Percentiles rank a stretch among this genome's conserved stretches.
These are phyloP conservation scores for Pseudocercospora cruenta DNA, from an alignment of 2,329 filamentous ascomycete species.

Conservation along the genomic window DNA sequence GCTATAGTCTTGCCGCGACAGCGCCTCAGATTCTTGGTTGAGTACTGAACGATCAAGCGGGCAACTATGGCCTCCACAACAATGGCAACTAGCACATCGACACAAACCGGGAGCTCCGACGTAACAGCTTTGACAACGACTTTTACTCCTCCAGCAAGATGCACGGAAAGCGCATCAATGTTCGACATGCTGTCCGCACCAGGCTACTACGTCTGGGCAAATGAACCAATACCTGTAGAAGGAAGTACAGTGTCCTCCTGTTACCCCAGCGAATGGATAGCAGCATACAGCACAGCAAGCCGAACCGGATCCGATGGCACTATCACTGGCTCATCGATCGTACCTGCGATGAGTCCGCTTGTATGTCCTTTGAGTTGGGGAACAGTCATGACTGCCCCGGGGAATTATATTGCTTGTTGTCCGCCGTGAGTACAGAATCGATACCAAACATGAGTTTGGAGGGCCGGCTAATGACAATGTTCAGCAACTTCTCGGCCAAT, in stretches of 20 bases:
- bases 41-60: too few relatives aligned
- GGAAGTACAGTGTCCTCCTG: constrained; percentile 16
- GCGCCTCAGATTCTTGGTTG: neutral
- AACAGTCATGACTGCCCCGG: constrained; percentile 20
- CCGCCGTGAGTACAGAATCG: constrained; percentile 15
- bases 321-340: constrained; percentile 6
- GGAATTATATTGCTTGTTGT: constrained; percentile 26
- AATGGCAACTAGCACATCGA: neutral
- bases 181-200: constrained; percentile 19
- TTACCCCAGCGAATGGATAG: constrained; percentile 20
- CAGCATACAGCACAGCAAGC: constrained; percentile 9
- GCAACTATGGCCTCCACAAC: neutral
- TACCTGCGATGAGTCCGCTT: constrained; percentile 20
- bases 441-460: neutral
- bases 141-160: constrained; percentile 20
- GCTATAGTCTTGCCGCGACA: neutral
- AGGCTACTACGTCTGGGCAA: constrained; percentile 16
- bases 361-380: constrained; percentile 20
- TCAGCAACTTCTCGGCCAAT: constrained; percentile 10
- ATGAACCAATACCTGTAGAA: constrained; percentile 19
- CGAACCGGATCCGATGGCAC: neutral
- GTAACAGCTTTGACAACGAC: constrained; percentile 17
- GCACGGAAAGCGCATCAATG: constrained; percentile 11
- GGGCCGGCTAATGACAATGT: neutral
- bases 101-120: too few relatives aligned